Percentiles rank a stretch among this genome's conserved stretches.
Evolutionary conservation across 805 yeast genomes (phyloP).

Genomic region (Candida vaughaniae): DNA sequence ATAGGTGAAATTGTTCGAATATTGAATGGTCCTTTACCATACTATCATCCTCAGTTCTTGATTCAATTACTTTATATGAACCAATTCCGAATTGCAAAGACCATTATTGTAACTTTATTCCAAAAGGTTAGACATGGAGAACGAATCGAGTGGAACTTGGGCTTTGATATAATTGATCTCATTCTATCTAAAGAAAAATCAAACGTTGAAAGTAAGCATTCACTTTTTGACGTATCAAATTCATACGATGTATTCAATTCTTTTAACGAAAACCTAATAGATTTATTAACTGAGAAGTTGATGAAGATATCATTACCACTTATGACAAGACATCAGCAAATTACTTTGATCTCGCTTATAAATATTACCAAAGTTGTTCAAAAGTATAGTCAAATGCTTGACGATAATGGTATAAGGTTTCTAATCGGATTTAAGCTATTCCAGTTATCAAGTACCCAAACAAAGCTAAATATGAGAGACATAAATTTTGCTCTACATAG

Average conservation of each 20-base stretch:
- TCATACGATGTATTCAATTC: conserved; percentile 24
- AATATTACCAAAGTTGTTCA: conserved; percentile 60
- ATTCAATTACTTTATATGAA: conserved; percentile 72
- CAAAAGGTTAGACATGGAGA: conserved; percentile 45
- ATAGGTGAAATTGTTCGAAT: conserved; percentile 72
- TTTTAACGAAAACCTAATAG: conserved; percentile 45
- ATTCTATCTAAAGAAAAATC: conserved; percentile 9
- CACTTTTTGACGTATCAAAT: conserved; percentile 3
- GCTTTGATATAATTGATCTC: conserved; percentile 21
- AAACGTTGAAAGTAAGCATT: conserved; percentile 1
- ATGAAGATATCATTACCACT: conserved; percentile 70
- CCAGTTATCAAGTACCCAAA: conserved; percentile 49
- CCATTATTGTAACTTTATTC: conserved; percentile 55
- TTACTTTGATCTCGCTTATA: conserved; percentile 69
- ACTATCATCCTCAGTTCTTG: conserved; percentile 86
- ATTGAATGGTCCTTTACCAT: conserved; percentile 84
- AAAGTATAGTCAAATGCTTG: conserved; percentile 44
- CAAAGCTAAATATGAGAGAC: conserved; percentile 71
- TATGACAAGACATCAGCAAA: conserved; percentile 87
- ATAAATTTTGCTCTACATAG: conserved; percentile 86
- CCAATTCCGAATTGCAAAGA: conserved; percentile 53
- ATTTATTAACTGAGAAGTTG: conserved; percentile 55
- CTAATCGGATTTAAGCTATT: conserved; percentile 69
- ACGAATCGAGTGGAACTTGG: conserved; percentile 32
- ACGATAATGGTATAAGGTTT: conserved; percentile 68